Evolutionary conservation across 371 early-diverging fungal genomes (phyloP).

Genomic region (Rhizomucor pusillus): DNA sequence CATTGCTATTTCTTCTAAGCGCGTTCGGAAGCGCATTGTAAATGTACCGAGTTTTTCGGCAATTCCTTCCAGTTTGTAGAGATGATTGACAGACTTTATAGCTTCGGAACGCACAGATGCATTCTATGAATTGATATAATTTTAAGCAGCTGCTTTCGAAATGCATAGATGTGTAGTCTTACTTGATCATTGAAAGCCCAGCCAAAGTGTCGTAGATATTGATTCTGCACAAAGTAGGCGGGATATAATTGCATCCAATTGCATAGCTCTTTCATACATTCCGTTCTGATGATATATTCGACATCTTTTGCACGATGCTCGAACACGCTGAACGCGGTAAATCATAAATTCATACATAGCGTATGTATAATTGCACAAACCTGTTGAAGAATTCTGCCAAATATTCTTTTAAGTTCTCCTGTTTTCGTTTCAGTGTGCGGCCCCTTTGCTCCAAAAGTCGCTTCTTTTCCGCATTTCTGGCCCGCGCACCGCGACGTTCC

Average conservation of each 20-base stretch:
- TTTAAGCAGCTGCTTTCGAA: background rate
- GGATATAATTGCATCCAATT: constrained; percentile 74
- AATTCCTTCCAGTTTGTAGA: constrained; percentile 55
- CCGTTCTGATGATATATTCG: constrained; percentile 79
- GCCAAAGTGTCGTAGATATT: constrained; percentile 79
- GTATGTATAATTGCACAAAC: constrained; percentile 18
- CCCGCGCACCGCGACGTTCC: constrained; percentile 16
- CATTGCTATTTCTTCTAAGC: constrained; percentile 82
- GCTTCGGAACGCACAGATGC: constrained; percentile 65
- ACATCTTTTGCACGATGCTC: constrained; percentile 88
- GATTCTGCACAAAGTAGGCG: constrained; percentile 66
- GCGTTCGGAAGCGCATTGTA: constrained; percentile 67
- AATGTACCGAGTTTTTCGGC: constrained; percentile 63
- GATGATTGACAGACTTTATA: constrained; percentile 46
- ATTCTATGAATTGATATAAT: constrained; percentile 16
- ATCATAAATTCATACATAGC: background rate
- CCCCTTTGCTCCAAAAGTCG: constrained; percentile 19
- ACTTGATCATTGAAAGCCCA: constrained; percentile 86
- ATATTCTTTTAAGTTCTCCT: constrained; percentile 40
- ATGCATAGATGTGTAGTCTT: constrained; percentile 1
- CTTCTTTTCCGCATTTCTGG: constrained; percentile 13
- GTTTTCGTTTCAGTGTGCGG: constrained; percentile 13
- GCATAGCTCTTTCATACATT: constrained; percentile 79
- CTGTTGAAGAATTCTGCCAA: constrained; percentile 64
- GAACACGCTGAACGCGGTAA: constrained; percentile 61